Conservation (phyloP, 352 stramenopile genomes). For the Phytophthora uliginosa region DNA sequence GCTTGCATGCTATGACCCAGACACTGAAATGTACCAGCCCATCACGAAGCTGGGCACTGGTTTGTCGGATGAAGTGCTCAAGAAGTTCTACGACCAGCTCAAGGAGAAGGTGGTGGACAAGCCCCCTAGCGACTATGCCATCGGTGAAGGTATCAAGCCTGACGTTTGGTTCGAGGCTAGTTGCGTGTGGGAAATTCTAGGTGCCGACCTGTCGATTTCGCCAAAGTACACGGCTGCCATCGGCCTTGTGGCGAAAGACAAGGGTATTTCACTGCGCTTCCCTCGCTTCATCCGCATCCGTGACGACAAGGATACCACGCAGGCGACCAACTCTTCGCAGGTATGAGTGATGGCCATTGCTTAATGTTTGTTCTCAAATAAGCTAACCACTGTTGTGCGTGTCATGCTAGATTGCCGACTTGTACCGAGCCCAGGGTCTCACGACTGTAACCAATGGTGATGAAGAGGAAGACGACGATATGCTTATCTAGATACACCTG, state of each 20-base stretch:
- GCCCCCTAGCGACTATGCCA: conserved; percentile 94
- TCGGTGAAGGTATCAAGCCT: conserved; percentile 90
- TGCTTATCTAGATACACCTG: conserved; percentile 75
- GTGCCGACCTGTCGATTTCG: conserved; percentile 98
- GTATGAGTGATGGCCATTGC: conserved; percentile 53
- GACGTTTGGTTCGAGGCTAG: conserved; percentile 98
- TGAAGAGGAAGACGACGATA: conserved; percentile 82
- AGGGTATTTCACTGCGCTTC: conserved; percentile 99
- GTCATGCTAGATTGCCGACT: conserved; percentile 71
- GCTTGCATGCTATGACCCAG: conserved; percentile 98
- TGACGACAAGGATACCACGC: conserved; percentile 97
- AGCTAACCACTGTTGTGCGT: neutral
- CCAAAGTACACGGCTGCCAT: conserved; percentile 98
- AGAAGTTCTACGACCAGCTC: conserved; percentile 89
- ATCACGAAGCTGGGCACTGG: conserved; percentile 99
- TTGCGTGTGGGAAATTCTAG: conserved; percentile 99
- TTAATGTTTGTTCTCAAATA: neutral
- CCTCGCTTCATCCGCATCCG: conserved; percentile 98
- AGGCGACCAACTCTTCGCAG: conserved; percentile 97
- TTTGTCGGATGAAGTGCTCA: conserved; percentile 99
- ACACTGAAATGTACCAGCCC: conserved; percentile 98
- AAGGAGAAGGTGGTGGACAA: conserved; percentile 86
- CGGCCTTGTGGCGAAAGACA: conserved; percentile 90
- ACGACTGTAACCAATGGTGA: conserved; percentile 65
- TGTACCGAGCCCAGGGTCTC: conserved; percentile 86